Conservation (phyloP, 73 alveolate species). For the Paramecium sonneborni region DNA sequence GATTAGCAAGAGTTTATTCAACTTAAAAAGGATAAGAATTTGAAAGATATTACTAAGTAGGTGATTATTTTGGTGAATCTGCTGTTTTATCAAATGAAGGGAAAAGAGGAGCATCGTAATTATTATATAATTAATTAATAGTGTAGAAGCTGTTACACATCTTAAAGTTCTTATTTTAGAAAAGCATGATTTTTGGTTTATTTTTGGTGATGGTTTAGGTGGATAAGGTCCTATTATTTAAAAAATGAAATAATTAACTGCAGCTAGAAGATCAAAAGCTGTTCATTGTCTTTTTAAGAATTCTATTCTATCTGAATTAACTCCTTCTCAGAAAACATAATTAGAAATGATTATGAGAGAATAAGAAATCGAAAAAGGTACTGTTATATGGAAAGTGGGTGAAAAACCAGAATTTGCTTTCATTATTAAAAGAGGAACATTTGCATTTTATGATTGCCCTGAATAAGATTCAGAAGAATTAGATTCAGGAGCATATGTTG, state of each 20-base stretch:
- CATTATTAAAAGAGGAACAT: constrained; percentile 60
- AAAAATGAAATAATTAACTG: constrained; percentile 54
- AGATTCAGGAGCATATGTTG: constrained; percentile 65
- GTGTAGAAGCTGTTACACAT: constrained; percentile 64
- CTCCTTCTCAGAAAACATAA: constrained; percentile 55
- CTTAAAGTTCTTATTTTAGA: constrained; percentile 56
- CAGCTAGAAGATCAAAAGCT: constrained; percentile 66
- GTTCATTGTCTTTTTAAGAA: constrained; percentile 52
- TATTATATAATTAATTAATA: background rate
- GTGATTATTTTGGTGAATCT: constrained; percentile 67
- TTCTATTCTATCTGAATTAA: constrained; percentile 42
- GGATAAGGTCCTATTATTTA: constrained; percentile 64
- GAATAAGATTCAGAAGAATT: constrained; percentile 63
- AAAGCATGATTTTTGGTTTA: constrained; percentile 66
- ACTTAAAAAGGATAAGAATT: constrained; percentile 48
- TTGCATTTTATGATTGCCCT: constrained; percentile 66
- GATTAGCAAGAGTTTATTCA: constrained; percentile 61
- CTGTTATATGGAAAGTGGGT: constrained; percentile 65
- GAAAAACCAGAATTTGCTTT: constrained; percentile 63
- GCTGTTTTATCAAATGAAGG: constrained; percentile 62
- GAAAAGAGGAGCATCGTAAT: constrained; percentile 63
- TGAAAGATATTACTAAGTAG: constrained; percentile 57
- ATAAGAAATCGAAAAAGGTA: constrained; percentile 62
- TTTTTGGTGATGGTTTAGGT: constrained; percentile 67
- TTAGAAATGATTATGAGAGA: constrained; percentile 66